phyloP scores from a whole-genome alignment of 345 rosid genomes.

The Eucalyptus tenuipes region DNA sequence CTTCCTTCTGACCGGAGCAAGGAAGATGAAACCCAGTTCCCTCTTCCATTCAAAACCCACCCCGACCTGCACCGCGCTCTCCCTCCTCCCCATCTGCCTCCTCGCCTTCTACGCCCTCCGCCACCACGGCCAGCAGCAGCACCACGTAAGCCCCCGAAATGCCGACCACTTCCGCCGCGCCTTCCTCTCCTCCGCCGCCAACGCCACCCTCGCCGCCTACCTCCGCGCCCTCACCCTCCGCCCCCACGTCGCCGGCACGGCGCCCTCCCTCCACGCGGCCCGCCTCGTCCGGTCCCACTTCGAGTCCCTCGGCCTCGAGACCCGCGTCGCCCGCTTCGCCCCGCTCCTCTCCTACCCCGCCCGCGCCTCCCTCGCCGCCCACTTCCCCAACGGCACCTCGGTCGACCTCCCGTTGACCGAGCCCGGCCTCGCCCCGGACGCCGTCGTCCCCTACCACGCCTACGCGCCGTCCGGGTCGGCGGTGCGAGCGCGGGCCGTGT shows the following conservation, averaged over 20 bases:
- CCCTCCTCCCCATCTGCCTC: slow-evolving; percentile 31
- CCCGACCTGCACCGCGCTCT: slow-evolving; percentile 5
- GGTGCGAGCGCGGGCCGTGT: slow-evolving; percentile 35
- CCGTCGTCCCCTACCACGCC: slow-evolving; percentile 78
- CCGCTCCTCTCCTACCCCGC: slow-evolving; percentile 71
- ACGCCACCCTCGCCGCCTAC: slow-evolving; percentile 64
- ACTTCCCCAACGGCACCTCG: slow-evolving; percentile 28
- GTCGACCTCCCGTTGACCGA: slow-evolving; percentile 30
- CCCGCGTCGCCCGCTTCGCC: slow-evolving; percentile 39
- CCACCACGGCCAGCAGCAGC: neutral
- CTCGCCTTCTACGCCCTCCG: slow-evolving; percentile 44
- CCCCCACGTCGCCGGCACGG: slow-evolving; percentile 88
- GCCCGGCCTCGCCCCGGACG: neutral
- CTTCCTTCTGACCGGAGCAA: neutral
- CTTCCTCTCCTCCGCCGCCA: slow-evolving; percentile 64
- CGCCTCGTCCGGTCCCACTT: slow-evolving; percentile 55
- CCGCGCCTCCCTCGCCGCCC: slow-evolving; percentile 47
- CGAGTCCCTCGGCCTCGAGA: slow-evolving; percentile 33
- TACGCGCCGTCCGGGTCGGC: slow-evolving; percentile 81
- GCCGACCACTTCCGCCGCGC: slow-evolving; percentile 24
- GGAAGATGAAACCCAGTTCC: slow-evolving; percentile 1
- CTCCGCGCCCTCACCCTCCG: slow-evolving; percentile 67
- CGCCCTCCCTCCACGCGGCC: slow-evolving; percentile 36
- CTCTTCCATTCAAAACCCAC: slow-evolving; percentile 1
- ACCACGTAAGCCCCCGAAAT: neutral